These are phyloP conservation scores for Chaetomiaceae sp. DNA, from an alignment of 2,329 filamentous ascomycete species.

Conservation along the genomic window DNA sequence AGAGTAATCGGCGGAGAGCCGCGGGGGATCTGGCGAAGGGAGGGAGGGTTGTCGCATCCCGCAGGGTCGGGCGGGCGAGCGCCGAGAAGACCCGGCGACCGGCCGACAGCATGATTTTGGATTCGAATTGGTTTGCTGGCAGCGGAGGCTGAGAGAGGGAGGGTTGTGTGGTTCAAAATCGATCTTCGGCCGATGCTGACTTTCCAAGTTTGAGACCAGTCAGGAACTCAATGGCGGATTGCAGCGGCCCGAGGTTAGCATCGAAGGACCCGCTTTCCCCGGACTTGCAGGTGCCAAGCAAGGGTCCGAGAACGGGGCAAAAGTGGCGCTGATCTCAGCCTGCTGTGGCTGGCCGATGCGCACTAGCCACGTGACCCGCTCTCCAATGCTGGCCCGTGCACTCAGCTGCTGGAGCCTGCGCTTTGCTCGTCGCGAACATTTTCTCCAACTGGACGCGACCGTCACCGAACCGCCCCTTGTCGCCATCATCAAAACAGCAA, in stretches of 20 bases:
- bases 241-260: slow-evolving; percentile 31
- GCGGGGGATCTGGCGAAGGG: slow-evolving; percentile 37
- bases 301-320: not conserved
- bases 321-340: not conserved
- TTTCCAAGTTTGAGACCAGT: no score
- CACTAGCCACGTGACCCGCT: not conserved
- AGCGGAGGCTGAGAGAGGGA: not conserved
- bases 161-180: not conserved
- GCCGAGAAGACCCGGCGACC: slow-evolving; percentile 33
- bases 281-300: not conserved
- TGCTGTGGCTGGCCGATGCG: not conserved
- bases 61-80: slow-evolving; percentile 24
- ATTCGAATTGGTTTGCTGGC: slow-evolving; percentile 18
- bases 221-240: slow-evolving; percentile 21
- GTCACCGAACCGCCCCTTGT: slow-evolving; percentile 16
- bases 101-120: slow-evolving; percentile 23
- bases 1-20: slow-evolving; percentile 66
- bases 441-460: slow-evolving; percentile 30
- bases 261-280: slow-evolving; percentile 2
- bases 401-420: not conserved
- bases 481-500: slow-evolving; percentile 19
- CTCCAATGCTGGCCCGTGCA: slow-evolving; percentile 12
- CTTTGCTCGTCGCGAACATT: slow-evolving; percentile 34
- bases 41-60: slow-evolving; percentile 10
- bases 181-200: no score